Percentiles rank a stretch among this genome's conserved stretches.
Conservation (phyloP, 2,329 filamentous ascomycete genomes). For the Talaromyces piceae region DNA sequence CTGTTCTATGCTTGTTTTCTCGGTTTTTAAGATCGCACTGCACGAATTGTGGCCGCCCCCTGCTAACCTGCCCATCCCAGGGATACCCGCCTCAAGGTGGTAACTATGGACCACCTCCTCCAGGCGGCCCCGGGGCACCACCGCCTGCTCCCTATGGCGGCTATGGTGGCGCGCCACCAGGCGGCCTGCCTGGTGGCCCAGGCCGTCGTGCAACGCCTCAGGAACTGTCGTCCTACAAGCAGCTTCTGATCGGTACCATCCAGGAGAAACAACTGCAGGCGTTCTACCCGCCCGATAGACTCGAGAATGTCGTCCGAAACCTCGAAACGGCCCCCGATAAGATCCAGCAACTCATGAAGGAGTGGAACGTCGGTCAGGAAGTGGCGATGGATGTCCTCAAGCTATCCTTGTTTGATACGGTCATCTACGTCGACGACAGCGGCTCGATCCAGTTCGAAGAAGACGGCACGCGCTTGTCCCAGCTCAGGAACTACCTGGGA, state of each 20-base stretch:
- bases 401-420: constrained; percentile 54
- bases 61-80: constrained; percentile 2
- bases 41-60: not conserved
- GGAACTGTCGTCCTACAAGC: constrained; percentile 49
- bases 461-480: constrained; percentile 58
- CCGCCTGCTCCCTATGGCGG: constrained; percentile 19
- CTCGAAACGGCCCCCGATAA: constrained; percentile 33
- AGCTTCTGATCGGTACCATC: constrained; percentile 48
- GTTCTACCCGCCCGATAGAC: constrained; percentile 51
- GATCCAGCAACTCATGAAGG: constrained; percentile 49
- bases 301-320: constrained; percentile 25
- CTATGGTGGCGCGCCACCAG: constrained; percentile 23
- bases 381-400: constrained; percentile 58
- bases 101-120: constrained; percentile 18
- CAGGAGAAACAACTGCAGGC: constrained; percentile 53
- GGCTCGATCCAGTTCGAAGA: constrained; percentile 65
- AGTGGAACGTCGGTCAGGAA: constrained; percentile 52
- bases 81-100: constrained; percentile 22
- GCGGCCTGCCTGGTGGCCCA: constrained; percentile 17
- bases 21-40: not conserved
- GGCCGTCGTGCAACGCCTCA: constrained; percentile 37
- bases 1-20: constrained; percentile 4
- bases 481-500: constrained; percentile 56
- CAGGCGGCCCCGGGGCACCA: constrained; percentile 20
- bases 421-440: constrained; percentile 61